Percentiles rank a stretch among this genome's conserved stretches.
Conservation (phyloP, 768 basidiomycete genomes). For the Phlebiopsis gigantea region DNA sequence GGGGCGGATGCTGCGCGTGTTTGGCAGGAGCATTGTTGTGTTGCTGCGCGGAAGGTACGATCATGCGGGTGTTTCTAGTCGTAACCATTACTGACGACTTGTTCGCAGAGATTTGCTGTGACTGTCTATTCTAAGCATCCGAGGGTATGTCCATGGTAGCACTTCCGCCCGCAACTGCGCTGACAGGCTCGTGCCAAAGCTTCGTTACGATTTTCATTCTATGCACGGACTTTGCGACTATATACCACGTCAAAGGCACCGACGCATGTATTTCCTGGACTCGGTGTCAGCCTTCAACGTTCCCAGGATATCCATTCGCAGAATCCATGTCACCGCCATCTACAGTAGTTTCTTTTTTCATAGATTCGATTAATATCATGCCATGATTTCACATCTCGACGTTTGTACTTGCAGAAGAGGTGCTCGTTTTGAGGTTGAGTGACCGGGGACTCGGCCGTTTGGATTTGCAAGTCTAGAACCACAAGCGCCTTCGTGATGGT, state of each 20-base stretch:
- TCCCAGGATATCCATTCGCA: not conserved
- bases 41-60: constrained; percentile 70
- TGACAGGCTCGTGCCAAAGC: too few relatives aligned
- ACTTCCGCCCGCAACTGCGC: not conserved
- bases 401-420: not conserved
- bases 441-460: too few relatives aligned
- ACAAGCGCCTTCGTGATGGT: too few relatives aligned
- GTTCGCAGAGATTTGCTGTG: constrained; percentile 59
- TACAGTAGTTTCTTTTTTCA: not conserved
- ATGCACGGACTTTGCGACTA: not conserved
- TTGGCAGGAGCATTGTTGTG: constrained; percentile 59
- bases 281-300: not conserved
- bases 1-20: constrained; percentile 54
- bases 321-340: not conserved
- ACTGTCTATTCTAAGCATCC: constrained; percentile 59
- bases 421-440: too few relatives aligned
- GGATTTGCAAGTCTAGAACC: too few relatives aligned
- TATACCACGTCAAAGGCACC: constrained; percentile 1
- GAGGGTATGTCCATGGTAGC: too few relatives aligned
- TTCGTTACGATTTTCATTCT: too few relatives aligned
- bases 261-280: not conserved
- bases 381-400: not conserved
- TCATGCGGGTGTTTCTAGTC: not conserved
- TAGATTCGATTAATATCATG: not conserved
- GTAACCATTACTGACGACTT: not conserved